These are phyloP conservation scores for Solanum ahanhuiri DNA, from an alignment of 257 asterid genomes.

Conservation along the genomic window DNA sequence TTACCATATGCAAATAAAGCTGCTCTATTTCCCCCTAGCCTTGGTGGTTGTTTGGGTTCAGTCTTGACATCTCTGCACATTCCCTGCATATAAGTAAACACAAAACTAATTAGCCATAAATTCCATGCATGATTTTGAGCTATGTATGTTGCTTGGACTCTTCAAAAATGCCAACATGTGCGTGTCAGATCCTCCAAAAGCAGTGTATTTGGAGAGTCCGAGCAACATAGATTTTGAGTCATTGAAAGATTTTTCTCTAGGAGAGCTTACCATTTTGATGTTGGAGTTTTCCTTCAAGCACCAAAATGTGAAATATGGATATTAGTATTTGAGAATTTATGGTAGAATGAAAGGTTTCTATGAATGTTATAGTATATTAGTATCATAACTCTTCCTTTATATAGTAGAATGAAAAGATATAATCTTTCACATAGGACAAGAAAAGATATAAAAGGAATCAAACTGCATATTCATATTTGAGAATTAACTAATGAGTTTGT, in stretches of 20 bases:
- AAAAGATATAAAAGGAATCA: constrained; percentile 16
- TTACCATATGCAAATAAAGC: constrained; percentile 39
- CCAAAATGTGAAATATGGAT: not conserved
- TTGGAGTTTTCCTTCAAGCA: not conserved
- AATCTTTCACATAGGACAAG: not conserved
- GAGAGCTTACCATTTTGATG: constrained; percentile 10
- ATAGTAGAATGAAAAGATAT: not conserved
- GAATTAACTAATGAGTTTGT: not conserved
- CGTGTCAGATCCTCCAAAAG: not conserved
- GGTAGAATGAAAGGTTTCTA: not conserved
- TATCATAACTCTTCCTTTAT: not conserved
- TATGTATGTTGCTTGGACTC: not conserved
- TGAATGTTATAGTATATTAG: not conserved
- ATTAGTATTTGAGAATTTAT: not conserved
- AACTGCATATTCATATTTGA: constrained; percentile 3
- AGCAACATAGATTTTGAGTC: not conserved
- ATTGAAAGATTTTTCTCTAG: not conserved
- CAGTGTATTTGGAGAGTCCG: not conserved
- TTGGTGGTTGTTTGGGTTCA: constrained; percentile 14
- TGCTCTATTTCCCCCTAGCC: constrained; percentile 44
- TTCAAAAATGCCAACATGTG: not conserved
- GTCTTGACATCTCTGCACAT: constrained; percentile 13
- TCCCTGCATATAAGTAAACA: constrained; percentile 19
- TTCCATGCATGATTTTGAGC: not conserved
- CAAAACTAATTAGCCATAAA: not conserved